A percentile compares a stretch with the other conserved stretches of the same genome.
These are phyloP conservation scores for Amanita rimosa DNA, from an alignment of 768 basidiomycete genomes.

Conservation along the genomic window DNA sequence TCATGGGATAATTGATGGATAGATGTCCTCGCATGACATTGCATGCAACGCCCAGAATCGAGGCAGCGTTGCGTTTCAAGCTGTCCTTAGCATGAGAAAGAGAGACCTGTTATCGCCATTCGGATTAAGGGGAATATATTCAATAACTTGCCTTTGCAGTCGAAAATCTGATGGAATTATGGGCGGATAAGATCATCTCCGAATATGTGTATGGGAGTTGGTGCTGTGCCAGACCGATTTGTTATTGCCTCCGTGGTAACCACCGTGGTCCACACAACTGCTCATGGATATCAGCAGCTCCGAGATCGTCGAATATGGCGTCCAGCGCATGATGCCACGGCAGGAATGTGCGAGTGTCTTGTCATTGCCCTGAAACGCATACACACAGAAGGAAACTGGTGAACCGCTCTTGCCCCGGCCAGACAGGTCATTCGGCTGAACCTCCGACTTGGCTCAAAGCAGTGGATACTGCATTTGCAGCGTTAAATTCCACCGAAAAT, in stretches of 20 bases:
- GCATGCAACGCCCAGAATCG: not conserved
- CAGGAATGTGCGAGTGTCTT: not conserved
- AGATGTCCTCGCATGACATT: not conserved
- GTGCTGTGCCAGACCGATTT: not conserved
- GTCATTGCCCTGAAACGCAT: not conserved
- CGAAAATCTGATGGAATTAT: not conserved
- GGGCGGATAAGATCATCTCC: not conserved
- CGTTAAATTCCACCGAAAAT: not conserved
- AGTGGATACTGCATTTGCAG: not conserved
- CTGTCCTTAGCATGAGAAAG: not conserved
- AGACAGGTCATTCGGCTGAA: not conserved
- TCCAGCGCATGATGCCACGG: not conserved
- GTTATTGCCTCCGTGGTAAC: not conserved
- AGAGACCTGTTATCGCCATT: not conserved
- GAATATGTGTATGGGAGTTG: not conserved
- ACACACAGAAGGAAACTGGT: not conserved
- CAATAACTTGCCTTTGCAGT: not conserved
- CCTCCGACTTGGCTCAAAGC: not conserved
- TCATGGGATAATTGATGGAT: not conserved
- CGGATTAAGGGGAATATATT: not conserved
- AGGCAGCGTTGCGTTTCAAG: not conserved
- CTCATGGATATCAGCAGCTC: not conserved
- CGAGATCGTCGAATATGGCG: not conserved
- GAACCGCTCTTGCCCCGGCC: not conserved
- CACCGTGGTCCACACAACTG: not conserved